A percentile compares a stretch with the other conserved stretches of the same genome.
Evolutionary conservation across 345 rosid genomes (phyloP).

Genomic region (Brassica napus): DNA sequence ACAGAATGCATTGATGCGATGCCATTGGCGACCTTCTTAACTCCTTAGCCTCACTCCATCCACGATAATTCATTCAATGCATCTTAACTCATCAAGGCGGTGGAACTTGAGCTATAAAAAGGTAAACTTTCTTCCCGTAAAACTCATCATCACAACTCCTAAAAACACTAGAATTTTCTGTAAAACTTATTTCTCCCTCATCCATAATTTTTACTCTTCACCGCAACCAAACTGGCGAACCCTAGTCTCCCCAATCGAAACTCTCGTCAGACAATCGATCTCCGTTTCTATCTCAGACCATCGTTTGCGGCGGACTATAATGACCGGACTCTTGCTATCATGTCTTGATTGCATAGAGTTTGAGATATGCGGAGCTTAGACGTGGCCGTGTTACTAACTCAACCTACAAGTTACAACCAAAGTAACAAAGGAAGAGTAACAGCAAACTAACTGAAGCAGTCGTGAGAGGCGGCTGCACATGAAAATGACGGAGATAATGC

Average conservation of each 20-base stretch:
- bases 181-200: no score
- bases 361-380: conserved; percentile 86
- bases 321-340: conserved; percentile 46
- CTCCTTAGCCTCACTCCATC: no score
- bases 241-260: conserved; percentile 37
- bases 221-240: conserved; percentile 43
- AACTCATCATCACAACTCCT: not conserved
- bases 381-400: conserved; percentile 54
- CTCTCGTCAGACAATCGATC: conserved; percentile 5
- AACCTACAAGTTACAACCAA: not conserved
- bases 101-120: not conserved
- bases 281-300: not conserved
- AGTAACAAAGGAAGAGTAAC: no score
- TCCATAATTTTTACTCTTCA: not conserved
- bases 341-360: conserved; percentile 69
- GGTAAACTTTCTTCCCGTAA: not conserved
- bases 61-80: no score
- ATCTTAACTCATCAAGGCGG: not conserved
- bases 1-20: no score
- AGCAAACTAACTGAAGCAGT: no score
- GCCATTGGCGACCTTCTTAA: no score
- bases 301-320: conserved; percentile 40
- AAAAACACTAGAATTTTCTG: no score
- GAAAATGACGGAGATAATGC: conserved; percentile 87
- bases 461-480: conserved; percentile 54